A percentile compares a stretch with the other conserved stretches of the same genome.
These are phyloP conservation scores for Fusarium napiforme DNA, from an alignment of 2,329 filamentous ascomycete species.

Conservation along the genomic window DNA sequence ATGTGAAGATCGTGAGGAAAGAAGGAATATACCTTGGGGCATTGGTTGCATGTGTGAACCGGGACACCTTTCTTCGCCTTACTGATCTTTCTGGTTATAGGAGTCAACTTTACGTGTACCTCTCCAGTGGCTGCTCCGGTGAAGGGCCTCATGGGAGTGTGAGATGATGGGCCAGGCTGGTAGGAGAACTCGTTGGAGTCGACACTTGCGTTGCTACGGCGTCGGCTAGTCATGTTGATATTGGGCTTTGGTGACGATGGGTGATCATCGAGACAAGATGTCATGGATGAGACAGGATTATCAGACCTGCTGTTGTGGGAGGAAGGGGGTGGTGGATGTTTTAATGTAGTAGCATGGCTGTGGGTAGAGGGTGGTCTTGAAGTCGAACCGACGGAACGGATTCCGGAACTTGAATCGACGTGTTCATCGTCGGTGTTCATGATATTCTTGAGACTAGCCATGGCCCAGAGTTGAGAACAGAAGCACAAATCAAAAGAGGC, in stretches of 20 bases:
- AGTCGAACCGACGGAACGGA: constrained; percentile 57
- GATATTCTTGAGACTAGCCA: constrained; percentile 67
- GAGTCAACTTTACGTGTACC: constrained; percentile 62
- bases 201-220: constrained; percentile 59
- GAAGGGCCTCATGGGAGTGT: constrained; percentile 55
- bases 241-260: constrained; percentile 43
- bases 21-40: constrained; percentile 58
- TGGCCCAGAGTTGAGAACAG: constrained; percentile 56
- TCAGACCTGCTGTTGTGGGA: constrained; percentile 51
- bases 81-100: constrained; percentile 67
- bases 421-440: constrained; percentile 66
- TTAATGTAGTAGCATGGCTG: constrained; percentile 54
- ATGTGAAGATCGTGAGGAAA: neutral
- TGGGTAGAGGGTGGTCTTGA: constrained; percentile 50
- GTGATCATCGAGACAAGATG: constrained; percentile 40
- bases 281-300: constrained; percentile 46
- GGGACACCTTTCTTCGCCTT: constrained; percentile 69
- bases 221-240: constrained; percentile 48
- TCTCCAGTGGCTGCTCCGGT: constrained; percentile 49
- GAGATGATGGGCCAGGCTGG: constrained; percentile 44
- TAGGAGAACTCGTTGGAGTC: constrained; percentile 61
- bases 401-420: constrained; percentile 55
- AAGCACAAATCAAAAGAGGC: constrained; percentile 47
- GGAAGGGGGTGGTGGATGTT: constrained; percentile 46
- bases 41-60: constrained; percentile 65